Evolutionary conservation across 2,329 filamentous ascomycete genomes (phyloP), one percentile per base, ranked within the genome.

Genomic region (Mycosphaerella arachidis): DNA sequence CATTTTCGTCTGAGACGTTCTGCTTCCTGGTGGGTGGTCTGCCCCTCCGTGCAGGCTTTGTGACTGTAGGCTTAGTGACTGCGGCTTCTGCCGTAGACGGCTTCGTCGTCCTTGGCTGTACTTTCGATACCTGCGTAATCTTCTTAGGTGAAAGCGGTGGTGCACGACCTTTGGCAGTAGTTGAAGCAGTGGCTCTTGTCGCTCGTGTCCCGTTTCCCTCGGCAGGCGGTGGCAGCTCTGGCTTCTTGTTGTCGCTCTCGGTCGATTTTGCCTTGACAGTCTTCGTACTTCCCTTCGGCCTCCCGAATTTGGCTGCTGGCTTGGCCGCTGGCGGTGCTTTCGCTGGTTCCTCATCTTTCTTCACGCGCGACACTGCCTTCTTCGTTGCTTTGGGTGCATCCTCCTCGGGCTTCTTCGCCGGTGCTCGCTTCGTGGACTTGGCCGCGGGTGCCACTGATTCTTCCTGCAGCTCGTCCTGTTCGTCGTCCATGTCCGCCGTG

Each of bases 121-220:
- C 59, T 53, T 62, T 69, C 7, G 68, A 63, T 13, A 74, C 67
- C 59, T 74, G 72, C 6, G 71, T 72, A 61, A 72, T 70, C 66
- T 74, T 74, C 65, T 73, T 74, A 5, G 73, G 70, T 30, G 71
- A 74, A 16, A 74, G 64, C 18, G 72, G 69, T 43, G 59, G 30
- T 20, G 65, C 61, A 48, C 64, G 70, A 10, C 61, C 63, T 48
- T 64, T 70, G 40, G 63, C 56, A 20, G 65, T 64, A 27, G 67
- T 64, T 18, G 61, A 61, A 48, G 66, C 57, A 30, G 60, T 68
- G n/a, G 62, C 62, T 54, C 59, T 48, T 30, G 57, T 61, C 13
- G 61, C 53, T 27, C 46, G 46, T 43, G 56, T 48, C 6, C 59
- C 29, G 4, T 57, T 53, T 16, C 48, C 53, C 5, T 56, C 52